phyloP scores from a whole-genome alignment of 2,329 filamentous ascomycete species.

The Botryotinia convoluta region DNA sequence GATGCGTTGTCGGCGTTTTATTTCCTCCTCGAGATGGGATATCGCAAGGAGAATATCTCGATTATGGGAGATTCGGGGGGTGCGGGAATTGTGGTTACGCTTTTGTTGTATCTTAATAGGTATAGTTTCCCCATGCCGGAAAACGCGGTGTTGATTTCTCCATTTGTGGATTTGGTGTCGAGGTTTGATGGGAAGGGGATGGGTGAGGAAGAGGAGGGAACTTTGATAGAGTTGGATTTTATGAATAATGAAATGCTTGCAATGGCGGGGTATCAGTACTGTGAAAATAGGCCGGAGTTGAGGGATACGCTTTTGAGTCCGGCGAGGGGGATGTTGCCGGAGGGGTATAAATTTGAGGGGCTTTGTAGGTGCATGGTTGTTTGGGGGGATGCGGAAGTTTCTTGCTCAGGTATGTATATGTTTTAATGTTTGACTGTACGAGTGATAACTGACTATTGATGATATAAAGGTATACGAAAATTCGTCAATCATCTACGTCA shows the following conservation, averaged over 20 bases:
- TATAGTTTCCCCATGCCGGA: background rate
- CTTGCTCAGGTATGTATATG: background rate
- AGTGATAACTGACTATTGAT: background rate
- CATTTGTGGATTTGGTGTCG: background rate
- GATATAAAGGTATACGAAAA: background rate
- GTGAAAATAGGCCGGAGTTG: background rate
- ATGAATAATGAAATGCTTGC: background rate
- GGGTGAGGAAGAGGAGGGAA: background rate
- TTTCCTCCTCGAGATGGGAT: background rate
- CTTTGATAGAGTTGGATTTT: background rate
- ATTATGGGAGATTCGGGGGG: background rate
- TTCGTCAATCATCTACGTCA: background rate
- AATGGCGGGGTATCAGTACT: background rate
- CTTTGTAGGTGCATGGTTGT: conserved; percentile 1
- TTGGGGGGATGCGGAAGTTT: background rate
- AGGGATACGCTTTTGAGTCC: background rate
- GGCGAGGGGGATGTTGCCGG: background rate
- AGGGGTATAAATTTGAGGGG: background rate
- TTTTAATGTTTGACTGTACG: background rate
- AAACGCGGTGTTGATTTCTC: background rate
- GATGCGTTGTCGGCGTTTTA: background rate
- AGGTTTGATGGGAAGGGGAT: background rate
- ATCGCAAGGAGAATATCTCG: background rate
- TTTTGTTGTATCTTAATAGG: background rate
- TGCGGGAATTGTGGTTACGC: background rate